Base-by-base conservation (phyloP, 2,329 filamentous ascomycete species). In the Colletotrichum brevisporum region DNA sequence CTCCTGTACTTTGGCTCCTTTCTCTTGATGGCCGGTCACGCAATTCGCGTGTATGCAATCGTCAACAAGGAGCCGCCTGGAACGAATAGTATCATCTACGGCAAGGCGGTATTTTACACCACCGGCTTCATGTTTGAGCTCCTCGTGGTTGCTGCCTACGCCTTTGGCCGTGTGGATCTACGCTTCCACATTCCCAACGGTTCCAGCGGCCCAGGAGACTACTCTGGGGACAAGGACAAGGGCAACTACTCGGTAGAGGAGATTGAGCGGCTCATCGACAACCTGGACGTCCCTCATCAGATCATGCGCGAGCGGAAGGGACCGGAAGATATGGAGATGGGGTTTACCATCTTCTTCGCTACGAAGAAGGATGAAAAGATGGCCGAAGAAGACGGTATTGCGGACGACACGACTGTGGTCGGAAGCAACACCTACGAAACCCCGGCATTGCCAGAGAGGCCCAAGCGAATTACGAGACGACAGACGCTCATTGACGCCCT, bases 111-210 rank as follows among this genome's bases (percentile, higher is more conserved):
- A 0, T 80, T 82, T 60, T 82, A 82, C 69, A 72, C 75, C 21
- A 80, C 80, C 43, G 72, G 74, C 43, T 82, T 80, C 63, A 66
- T 73, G 6, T 71, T 80, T 4, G 80, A 81, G 50, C 67, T 77
- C 6, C 55, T 76, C 3, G 75, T 75, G 6, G 73, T 77, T 6
- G 71, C 67, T 6, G 66, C 72, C 2, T 78, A 78, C 48, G 76
- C 76, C 8, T 68, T 71, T 31, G 67, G 73, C 6, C 73, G 77
- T n/a, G 69, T 79, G 18, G 77, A 79, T 55, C 66, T 75, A 18
- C 65, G 74, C 21, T 79, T 77, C 67, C 74, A 78, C 71, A 65
- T 79, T 10, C 77, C 77, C 9, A 72, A 79, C 54, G 77, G 77
- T 13, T 71, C 73, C n/a, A 73, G 72, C 39, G 68, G 62, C 6